Evolutionary conservation across 768 basidiomycete species (phyloP).

Genomic region (Mycena kentingensis): DNA sequence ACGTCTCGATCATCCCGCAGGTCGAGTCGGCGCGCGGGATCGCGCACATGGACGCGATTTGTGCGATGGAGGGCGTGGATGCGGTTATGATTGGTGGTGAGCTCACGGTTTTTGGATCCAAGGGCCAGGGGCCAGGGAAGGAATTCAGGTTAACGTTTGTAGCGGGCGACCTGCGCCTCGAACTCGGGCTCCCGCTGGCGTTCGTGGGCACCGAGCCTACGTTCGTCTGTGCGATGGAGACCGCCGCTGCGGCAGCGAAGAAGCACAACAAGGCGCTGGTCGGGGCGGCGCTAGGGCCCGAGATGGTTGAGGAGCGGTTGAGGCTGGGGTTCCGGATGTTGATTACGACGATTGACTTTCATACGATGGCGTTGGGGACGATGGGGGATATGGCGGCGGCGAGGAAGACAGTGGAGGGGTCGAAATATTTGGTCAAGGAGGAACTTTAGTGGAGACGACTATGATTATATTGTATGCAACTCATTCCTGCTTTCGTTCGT

Average conservation of each 20-base stretch:
- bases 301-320: slow-evolving; percentile 19
- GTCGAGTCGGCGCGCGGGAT: slow-evolving; percentile 18
- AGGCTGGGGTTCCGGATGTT: slow-evolving; percentile 13
- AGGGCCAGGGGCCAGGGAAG: neutral
- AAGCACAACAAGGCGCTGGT: slow-evolving; percentile 16
- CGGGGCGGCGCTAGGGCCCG: slow-evolving; percentile 12
- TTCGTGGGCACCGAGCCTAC: slow-evolving; percentile 20
- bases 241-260: slow-evolving; percentile 14
- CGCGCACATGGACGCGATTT: slow-evolving; percentile 16
- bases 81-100: slow-evolving; percentile 21
- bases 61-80: slow-evolving; percentile 15
- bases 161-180: slow-evolving; percentile 22
- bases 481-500: too few relatives aligned
- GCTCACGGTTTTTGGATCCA: neutral
- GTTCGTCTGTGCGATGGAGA: slow-evolving; percentile 15
- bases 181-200: slow-evolving; percentile 16
- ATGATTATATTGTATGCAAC: too few relatives aligned
- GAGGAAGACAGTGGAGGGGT: slow-evolving; percentile 8
- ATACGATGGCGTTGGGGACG: slow-evolving; percentile 6
- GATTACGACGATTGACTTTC: slow-evolving; percentile 12
- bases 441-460: neutral
- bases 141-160: neutral
- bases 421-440: neutral
- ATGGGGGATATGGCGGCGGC: slow-evolving; percentile 8
- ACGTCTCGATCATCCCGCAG: slow-evolving; percentile 21